These are phyloP conservation scores for Hansfordia pulvinata DNA, from an alignment of 2,329 filamentous ascomycete species.

Conservation along the genomic window DNA sequence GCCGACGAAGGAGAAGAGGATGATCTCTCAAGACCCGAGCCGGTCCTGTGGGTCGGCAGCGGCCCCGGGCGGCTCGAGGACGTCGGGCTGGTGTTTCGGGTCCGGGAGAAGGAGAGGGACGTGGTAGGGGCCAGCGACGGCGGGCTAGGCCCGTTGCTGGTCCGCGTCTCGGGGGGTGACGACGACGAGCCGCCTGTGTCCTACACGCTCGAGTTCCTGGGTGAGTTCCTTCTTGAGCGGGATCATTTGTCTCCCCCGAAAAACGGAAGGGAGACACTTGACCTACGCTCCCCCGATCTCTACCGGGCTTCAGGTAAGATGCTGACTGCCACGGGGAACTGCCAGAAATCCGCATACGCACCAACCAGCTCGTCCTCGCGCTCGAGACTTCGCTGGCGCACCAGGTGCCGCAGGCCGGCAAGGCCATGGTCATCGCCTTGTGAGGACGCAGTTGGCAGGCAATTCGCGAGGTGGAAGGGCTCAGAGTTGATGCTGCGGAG, in stretches of 20 bases:
- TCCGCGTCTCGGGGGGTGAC: too few relatives aligned
- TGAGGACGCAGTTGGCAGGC: too few relatives aligned
- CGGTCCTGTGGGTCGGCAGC: conserved; percentile 55
- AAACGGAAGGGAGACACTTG: too few relatives aligned
- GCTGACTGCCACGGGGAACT: conserved; percentile 1
- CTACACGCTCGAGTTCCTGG: conserved; percentile 60
- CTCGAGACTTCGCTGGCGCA: conserved; percentile 52
- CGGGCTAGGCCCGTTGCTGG: conserved; percentile 46
- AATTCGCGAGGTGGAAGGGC: too few relatives aligned
- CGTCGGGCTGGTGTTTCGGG: conserved; percentile 56
- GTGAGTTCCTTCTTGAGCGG: conserved; percentile 26
- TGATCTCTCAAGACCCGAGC: conserved; percentile 10
- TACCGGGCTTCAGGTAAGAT: not conserved
- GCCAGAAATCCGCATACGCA: conserved; percentile 55
- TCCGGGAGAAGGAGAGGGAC: conserved; percentile 34
- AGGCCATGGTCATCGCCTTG: conserved; percentile 54
- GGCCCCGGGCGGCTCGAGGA: conserved; percentile 37
- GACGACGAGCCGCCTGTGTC: conserved; percentile 54
- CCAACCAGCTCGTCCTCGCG: conserved; percentile 47
- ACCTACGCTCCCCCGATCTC: not conserved
- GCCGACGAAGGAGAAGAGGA: conserved; percentile 12
- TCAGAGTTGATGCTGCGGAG: too few relatives aligned
- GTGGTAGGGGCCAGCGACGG: too few relatives aligned
- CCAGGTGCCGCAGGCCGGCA: conserved; percentile 45
- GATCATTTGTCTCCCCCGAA: not conserved